phyloP scores from a whole-genome alignment of 805 yeast species.

The Lipomyces yamanashiensis region DNA sequence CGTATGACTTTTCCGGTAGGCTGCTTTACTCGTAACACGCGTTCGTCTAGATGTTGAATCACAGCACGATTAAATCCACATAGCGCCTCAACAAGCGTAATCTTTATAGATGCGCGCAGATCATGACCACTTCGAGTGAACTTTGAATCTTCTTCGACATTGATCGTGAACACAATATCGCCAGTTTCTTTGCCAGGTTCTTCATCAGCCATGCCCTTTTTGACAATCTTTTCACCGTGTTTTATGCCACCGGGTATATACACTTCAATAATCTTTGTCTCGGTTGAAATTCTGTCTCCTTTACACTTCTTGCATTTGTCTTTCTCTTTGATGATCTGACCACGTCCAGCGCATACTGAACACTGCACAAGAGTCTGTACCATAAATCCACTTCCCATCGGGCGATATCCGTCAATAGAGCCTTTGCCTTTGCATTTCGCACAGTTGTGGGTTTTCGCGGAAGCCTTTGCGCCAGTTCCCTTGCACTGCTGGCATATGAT shows the following conservation, averaged over 20 bases:
- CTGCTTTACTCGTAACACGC: constrained; percentile 61
- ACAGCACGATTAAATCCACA: constrained; percentile 74
- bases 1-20: constrained; percentile 80
- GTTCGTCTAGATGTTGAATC: constrained; percentile 76
- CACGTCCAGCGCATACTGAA: constrained; percentile 70
- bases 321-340: constrained; percentile 61
- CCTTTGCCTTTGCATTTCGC: constrained; percentile 77
- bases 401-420: constrained; percentile 57
- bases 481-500: constrained; percentile 70
- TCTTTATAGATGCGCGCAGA: constrained; percentile 60
- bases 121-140: constrained; percentile 68
- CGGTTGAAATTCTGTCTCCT: constrained; percentile 66
- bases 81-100: constrained; percentile 80
- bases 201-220: constrained; percentile 78
- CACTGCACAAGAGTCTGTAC: constrained; percentile 67
- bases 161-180: constrained; percentile 69
- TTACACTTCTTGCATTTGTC: constrained; percentile 79
- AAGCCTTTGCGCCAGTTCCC: constrained; percentile 64
- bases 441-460: constrained; percentile 63
- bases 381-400: constrained; percentile 77
- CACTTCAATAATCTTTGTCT: constrained; percentile 75
- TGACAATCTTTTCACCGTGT: constrained; percentile 61
- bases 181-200: constrained; percentile 74
- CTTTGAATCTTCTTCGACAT: constrained; percentile 53
- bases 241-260: constrained; percentile 73